These are phyloP conservation scores for Phanerodontia chrysosporium DNA, from an alignment of 768 basidiomycete genomes.

Conservation along the genomic window DNA sequence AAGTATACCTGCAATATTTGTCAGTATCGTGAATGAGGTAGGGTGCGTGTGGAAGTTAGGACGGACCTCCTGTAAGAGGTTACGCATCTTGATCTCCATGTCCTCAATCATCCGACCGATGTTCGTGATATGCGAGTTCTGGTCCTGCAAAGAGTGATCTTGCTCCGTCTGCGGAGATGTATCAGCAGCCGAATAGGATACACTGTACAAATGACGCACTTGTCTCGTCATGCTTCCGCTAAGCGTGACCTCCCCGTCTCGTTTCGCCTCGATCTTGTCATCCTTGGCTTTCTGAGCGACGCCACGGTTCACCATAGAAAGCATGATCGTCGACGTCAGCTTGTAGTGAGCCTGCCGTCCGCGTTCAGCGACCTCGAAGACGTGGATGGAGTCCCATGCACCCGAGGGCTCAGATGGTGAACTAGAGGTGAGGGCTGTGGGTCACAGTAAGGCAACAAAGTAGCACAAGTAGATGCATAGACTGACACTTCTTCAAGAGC, in stretches of 20 bases:
- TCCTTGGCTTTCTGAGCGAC: slow-evolving; percentile 37
- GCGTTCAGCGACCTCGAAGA: slow-evolving; percentile 91
- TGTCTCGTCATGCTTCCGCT: slow-evolving; percentile 98
- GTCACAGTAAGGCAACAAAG: not conserved
- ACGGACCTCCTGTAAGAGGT: slow-evolving; percentile 79
- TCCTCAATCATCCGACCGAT: slow-evolving; percentile 97
- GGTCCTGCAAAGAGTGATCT: slow-evolving; percentile 78
- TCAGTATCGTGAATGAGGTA: not conserved
- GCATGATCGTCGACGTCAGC: slow-evolving; percentile 95
- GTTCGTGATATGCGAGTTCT: slow-evolving; percentile 85
- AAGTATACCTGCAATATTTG: slow-evolving; percentile 68
- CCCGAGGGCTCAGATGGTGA: slow-evolving; percentile 64
- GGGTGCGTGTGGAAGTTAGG: not conserved
- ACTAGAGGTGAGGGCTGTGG: slow-evolving; percentile 57
- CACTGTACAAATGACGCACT: slow-evolving; percentile 41
- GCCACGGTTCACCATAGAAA: slow-evolving; percentile 57
- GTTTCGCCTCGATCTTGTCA: slow-evolving; percentile 43
- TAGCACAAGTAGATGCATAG: not conserved
- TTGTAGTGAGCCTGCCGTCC: slow-evolving; percentile 95
- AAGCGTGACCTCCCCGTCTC: slow-evolving; percentile 73
- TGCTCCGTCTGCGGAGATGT: slow-evolving; percentile 63
- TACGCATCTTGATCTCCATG: slow-evolving; percentile 99
- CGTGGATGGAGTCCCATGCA: slow-evolving; percentile 98
- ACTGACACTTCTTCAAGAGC: slow-evolving; percentile 86
- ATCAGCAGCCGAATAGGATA: not conserved